phyloP scores from a whole-genome alignment of 2,329 filamentous ascomycete species.

The Myotisia sp. region DNA sequence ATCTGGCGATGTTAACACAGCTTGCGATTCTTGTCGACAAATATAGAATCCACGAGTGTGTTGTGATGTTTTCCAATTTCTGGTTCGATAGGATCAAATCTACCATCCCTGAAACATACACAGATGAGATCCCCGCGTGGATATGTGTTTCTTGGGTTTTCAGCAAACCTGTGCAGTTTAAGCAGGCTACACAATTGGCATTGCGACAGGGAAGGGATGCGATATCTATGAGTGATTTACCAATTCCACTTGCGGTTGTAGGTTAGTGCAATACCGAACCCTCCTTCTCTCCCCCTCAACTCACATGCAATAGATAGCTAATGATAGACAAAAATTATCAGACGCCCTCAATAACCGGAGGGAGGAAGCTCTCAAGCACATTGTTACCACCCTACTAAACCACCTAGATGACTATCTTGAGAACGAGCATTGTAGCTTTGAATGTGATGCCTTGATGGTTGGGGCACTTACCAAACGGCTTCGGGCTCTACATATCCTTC shows the following conservation, averaged over 20 bases:
- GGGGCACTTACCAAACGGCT: slow-evolving; percentile 12
- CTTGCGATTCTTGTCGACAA: slow-evolving; percentile 13
- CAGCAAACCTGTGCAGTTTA: slow-evolving; percentile 10
- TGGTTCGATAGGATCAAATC: slow-evolving; percentile 12
- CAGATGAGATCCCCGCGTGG: slow-evolving; percentile 11
- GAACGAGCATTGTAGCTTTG: slow-evolving; percentile 13
- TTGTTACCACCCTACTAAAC: slow-evolving; percentile 10
- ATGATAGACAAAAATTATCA: neutral
- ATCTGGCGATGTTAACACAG: slow-evolving; percentile 10
- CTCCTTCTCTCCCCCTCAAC: neutral
- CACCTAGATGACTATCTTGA: slow-evolving; percentile 12
- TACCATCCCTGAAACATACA: slow-evolving; percentile 10
- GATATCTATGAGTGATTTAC: slow-evolving; percentile 8
- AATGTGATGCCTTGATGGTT: slow-evolving; percentile 13
- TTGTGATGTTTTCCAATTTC: slow-evolving; percentile 11
- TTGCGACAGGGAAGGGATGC: slow-evolving; percentile 10
- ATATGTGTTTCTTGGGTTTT: slow-evolving; percentile 14
- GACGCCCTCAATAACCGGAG: slow-evolving; percentile 11
- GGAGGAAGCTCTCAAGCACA: slow-evolving; percentile 8
- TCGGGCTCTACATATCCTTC: slow-evolving; percentile 9
- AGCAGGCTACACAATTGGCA: slow-evolving; percentile 9
- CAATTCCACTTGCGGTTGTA: slow-evolving; percentile 11
- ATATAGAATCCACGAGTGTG: slow-evolving; percentile 12
- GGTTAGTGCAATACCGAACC: slow-evolving; percentile 10
- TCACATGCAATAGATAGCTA: neutral